Conservation (phyloP, 108 stramenopile species). For the Poteriospumella lacustris region DNA sequence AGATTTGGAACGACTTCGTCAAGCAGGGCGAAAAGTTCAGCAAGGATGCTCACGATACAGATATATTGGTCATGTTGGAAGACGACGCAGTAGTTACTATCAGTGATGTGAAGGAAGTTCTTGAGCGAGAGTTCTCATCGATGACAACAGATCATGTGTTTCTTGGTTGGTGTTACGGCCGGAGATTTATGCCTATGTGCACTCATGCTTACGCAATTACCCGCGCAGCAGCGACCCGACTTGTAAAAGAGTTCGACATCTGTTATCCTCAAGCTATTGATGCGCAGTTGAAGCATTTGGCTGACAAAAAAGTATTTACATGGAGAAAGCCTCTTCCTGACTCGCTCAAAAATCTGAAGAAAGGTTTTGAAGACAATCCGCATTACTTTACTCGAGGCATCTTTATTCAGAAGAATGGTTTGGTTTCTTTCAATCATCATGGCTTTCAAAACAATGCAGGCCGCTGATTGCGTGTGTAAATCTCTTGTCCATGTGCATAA, state of each 20-base stretch:
- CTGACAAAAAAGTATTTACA: background rate
- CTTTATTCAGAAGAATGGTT: background rate
- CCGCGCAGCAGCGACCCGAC: background rate
- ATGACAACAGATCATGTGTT: background rate
- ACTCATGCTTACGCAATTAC: background rate
- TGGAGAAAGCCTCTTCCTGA: background rate
- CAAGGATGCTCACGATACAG: background rate
- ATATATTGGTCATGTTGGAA: background rate
- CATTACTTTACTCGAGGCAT: background rate
- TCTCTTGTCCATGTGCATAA: no score
- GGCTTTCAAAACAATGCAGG: slow-evolving; percentile 2
- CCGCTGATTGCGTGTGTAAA: no score
- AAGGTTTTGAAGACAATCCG: background rate
- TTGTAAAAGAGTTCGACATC: background rate
- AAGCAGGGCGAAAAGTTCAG: background rate
- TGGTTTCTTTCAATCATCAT: background rate
- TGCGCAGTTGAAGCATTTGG: background rate
- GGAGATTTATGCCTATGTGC: background rate
- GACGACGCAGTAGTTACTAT: background rate
- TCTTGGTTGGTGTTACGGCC: background rate
- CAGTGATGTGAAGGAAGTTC: background rate
- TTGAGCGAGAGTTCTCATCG: background rate
- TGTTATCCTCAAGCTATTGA: slow-evolving; percentile 2
- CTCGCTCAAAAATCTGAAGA: background rate
- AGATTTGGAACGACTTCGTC: background rate